Conservation (phyloP, 2,329 filamentous ascomycete genomes). For the Colletotrichum eremochloae region DNA sequence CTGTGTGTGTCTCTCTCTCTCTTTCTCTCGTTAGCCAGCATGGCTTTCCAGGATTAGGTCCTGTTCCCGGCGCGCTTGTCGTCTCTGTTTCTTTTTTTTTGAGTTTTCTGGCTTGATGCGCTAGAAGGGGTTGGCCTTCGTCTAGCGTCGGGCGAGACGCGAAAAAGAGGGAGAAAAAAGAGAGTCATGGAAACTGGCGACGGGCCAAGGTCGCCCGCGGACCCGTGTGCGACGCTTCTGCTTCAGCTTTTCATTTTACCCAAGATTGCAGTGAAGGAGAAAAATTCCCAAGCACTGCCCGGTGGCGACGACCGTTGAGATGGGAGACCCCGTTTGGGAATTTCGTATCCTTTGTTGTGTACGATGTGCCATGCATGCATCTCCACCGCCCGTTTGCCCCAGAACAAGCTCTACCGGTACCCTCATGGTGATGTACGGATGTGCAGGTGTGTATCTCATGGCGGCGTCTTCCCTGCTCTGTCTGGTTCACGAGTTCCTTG, state of each 20-base stretch:
- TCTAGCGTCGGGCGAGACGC: slow-evolving; percentile 16
- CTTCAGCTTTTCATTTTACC: background rate
- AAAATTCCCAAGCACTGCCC: slow-evolving; percentile 13
- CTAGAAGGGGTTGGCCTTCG: slow-evolving; percentile 24
- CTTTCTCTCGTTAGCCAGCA: slow-evolving; percentile 4
- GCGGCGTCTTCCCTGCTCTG: slow-evolving; percentile 3
- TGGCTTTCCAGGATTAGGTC: background rate
- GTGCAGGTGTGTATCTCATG: background rate
- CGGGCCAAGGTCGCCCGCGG: background rate
- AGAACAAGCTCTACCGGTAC: background rate
- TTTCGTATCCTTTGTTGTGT: background rate
- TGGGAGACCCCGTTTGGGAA: background rate
- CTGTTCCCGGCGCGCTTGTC: background rate
- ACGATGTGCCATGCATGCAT: background rate
- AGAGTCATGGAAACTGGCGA: slow-evolving; percentile 12
- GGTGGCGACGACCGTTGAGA: background rate
- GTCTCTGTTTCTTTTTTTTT: slow-evolving; percentile 2
- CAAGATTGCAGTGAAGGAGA: slow-evolving; percentile 26
- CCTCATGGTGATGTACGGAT: no score
- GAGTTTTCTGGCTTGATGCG: background rate
- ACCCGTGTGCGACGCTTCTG: background rate
- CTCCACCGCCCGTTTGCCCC: background rate
- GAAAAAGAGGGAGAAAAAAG: background rate
- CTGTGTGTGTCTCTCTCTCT: background rate
- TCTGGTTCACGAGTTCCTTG: background rate